Evolutionary conservation across 2,329 filamentous ascomycete genomes (phyloP).

Genomic region (Cladosporium sphaerospermum): DNA sequence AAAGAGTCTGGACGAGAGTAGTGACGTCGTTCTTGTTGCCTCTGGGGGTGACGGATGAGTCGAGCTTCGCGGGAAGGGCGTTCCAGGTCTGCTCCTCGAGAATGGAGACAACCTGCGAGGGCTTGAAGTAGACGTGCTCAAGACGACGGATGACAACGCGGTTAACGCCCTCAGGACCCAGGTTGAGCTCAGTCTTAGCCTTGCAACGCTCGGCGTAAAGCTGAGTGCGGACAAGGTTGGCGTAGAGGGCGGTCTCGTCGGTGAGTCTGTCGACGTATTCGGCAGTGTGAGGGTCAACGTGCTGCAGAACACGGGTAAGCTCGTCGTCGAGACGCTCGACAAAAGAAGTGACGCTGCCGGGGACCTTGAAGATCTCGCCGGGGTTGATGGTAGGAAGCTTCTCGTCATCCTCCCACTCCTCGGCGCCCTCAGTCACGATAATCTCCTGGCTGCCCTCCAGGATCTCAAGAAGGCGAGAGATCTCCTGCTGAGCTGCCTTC

Average conservation of each 20-base stretch:
- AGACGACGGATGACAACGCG: slow-evolving; percentile 87
- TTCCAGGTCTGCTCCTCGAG: slow-evolving; percentile 95
- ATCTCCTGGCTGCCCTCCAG: slow-evolving; percentile 75
- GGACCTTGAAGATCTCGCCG: slow-evolving; percentile 80
- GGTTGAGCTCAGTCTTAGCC: slow-evolving; percentile 63
- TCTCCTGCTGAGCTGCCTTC: slow-evolving; percentile 88
- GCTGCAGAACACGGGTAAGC: slow-evolving; percentile 92
- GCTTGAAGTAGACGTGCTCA: slow-evolving; percentile 99
- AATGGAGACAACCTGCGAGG: slow-evolving; percentile 83
- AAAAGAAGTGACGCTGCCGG: slow-evolving; percentile 90
- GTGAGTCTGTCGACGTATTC: slow-evolving; percentile 95
- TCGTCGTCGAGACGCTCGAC: slow-evolving; percentile 95
- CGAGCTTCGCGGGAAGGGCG: slow-evolving; percentile 59
- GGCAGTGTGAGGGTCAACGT: slow-evolving; percentile 95
- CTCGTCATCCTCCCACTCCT: slow-evolving; percentile 99
- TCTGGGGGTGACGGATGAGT: slow-evolving; percentile 77
- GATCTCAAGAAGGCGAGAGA: slow-evolving; percentile 67
- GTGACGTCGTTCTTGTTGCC: slow-evolving; percentile 61
- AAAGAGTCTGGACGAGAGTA: slow-evolving; percentile 75
- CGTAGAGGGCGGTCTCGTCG: slow-evolving; percentile 86
- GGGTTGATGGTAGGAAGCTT: slow-evolving; percentile 70
- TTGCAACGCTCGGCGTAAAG: slow-evolving; percentile 81
- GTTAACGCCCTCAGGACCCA: slow-evolving; percentile 82
- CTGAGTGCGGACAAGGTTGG: slow-evolving; percentile 79
- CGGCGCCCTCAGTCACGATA: slow-evolving; percentile 75